Evolutionary conservation across 805 yeast genomes (phyloP).

Genomic region (Saccharomycopsis olivae): DNA sequence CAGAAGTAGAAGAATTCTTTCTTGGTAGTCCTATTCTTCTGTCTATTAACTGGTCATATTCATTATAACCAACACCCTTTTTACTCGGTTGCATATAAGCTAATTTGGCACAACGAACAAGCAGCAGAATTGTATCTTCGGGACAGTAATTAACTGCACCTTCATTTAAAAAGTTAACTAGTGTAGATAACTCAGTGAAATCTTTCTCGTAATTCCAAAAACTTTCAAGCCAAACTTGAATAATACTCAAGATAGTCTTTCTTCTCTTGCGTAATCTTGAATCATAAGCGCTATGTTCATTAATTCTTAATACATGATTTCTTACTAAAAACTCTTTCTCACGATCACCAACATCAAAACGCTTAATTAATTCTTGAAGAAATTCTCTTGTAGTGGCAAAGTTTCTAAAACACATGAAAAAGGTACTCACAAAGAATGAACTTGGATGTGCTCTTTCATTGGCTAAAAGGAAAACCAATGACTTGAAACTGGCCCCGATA

Average conservation of each 20-base stretch:
- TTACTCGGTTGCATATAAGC: conserved; percentile 39
- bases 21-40: conserved; percentile 16
- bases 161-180: conserved; percentile 73
- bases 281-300: conserved; percentile 20
- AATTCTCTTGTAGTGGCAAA: conserved; percentile 60
- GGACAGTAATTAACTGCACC: conserved; percentile 55
- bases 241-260: conserved; percentile 53
- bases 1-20: conserved; percentile 22
- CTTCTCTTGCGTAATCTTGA: conserved; percentile 49
- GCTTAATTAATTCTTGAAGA: conserved; percentile 51
- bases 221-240: conserved; percentile 82
- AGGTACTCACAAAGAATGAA: conserved; percentile 58
- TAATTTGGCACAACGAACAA: conserved; percentile 53
- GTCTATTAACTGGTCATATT: conserved; percentile 13
- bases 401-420: conserved; percentile 65
- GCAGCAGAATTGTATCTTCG: conserved; percentile 48
- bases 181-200: conserved; percentile 49
- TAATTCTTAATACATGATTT: conserved; percentile 7
- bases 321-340: conserved; percentile 14
- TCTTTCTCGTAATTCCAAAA: conserved; percentile 71
- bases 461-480: conserved; percentile 53
- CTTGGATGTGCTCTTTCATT: conserved; percentile 56
- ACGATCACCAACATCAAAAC: conserved; percentile 45
- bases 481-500: conserved; percentile 63
- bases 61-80: conserved; percentile 11